These are phyloP conservation scores for Mucor ambiguus DNA, from an alignment of 371 early-diverging fungal genomes.

Conservation along the genomic window DNA sequence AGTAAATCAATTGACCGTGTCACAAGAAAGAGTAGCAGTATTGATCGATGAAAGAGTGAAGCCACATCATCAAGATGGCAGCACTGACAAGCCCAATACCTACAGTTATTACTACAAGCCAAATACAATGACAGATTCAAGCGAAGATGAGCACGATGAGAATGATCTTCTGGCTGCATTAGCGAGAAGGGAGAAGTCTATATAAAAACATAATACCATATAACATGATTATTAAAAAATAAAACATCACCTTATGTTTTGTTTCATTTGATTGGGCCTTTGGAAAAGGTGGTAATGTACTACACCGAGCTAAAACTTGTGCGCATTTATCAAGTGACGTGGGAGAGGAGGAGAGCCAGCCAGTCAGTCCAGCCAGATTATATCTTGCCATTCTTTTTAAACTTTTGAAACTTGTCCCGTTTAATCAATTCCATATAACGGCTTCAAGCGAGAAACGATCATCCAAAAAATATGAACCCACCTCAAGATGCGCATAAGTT, in stretches of 20 bases:
- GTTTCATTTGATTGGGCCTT: neutral
- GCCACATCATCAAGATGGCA: constrained; percentile 5
- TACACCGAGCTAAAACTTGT: neutral
- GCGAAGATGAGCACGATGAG: neutral
- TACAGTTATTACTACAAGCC: neutral
- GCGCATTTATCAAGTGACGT: constrained; percentile 1
- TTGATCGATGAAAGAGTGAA: constrained; percentile 10
- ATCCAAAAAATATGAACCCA: constrained; percentile 17
- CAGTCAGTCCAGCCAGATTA: neutral
- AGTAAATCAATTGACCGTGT: neutral
- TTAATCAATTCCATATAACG: neutral
- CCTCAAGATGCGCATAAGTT: constrained; percentile 51
- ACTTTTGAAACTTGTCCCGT: constrained; percentile 6
- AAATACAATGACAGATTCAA: neutral
- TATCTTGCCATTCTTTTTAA: neutral
- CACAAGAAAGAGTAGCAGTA: neutral
- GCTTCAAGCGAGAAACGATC: neutral
- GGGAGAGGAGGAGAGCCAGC: neutral
- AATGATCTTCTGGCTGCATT: neutral
- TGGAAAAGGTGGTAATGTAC: neutral
- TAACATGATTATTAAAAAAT: constrained; percentile 2
- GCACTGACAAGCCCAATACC: neutral
- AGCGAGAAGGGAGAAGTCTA: neutral
- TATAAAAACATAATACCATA: neutral
- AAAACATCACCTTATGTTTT: constrained; percentile 18